Evolutionary conservation across 2,329 filamentous ascomycete species (phyloP), one percentile per base, ranked within the genome.

Genomic region (Colletotrichum sp.): DNA sequence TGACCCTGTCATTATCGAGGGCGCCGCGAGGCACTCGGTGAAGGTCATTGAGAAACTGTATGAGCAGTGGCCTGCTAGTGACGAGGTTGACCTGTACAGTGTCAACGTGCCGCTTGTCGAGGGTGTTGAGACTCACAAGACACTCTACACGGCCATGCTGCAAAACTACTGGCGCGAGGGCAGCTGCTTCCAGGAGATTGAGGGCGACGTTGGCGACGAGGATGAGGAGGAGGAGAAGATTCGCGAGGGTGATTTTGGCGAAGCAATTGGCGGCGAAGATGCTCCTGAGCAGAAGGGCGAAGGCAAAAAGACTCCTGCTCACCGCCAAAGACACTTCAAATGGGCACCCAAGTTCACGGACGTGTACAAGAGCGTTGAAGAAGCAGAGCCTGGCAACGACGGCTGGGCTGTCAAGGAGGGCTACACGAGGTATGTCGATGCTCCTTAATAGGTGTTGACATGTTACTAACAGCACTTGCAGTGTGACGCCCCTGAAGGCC

Each of bases 361-460:
- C 84, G 95, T 99, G 4, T 95, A 95, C 84, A 92, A 94, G 82
- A 96, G 94, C 79, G 96, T 98, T n/a, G 92, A 96, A 79, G 91
- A 94, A 78, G 92, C 93, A 52, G 88, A 89, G 36, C 94, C 95
- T 6, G 96, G 96, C 5, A 98, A 95, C 82, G 97, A 99, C 85
- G 97, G 96, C 8, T 98, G 96, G 95, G 93, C 93, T 44, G 95
- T 99, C 28, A 94, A 94, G 83, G 93, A 98, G 83, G 95, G 95
- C 32, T 92, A 94, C 84, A 98, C 96, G 15, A 97, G 95, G 95
- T 95, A 86, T 80, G 88, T 85, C 34, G 16, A 64, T 12, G 48
- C 18, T 48, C 62, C 55, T 44, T 57, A 70, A 68, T 32, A 76
- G 76, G 32, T 34, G 64, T 34, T 55, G 30, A 70, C 71, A 8